Conservation (phyloP, 1,284 basidiomycete genomes). For the Apiotrichum domesticum region DNA sequence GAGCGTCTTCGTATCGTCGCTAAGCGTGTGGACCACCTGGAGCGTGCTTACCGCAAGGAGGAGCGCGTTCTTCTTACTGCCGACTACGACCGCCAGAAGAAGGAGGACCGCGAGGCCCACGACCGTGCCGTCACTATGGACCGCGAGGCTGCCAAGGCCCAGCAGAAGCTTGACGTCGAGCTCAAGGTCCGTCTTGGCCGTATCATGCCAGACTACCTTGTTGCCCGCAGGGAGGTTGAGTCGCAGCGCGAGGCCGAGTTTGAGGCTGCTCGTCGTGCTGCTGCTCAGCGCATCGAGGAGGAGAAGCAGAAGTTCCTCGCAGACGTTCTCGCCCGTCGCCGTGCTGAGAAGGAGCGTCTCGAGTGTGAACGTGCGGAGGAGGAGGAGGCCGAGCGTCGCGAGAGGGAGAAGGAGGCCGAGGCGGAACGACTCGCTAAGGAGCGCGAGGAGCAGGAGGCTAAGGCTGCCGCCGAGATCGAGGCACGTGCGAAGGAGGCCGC, state of each 20-base stretch:
- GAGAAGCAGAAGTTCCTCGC: slow-evolving; percentile 73
- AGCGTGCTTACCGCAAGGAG: slow-evolving; percentile 92
- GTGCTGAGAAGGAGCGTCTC: slow-evolving; percentile 57
- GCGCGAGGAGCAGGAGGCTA: slow-evolving; percentile 33
- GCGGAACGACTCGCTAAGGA: slow-evolving; percentile 25
- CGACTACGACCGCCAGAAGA: slow-evolving; percentile 85
- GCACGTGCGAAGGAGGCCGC: slow-evolving; percentile 51
- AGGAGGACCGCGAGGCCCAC: slow-evolving; percentile 65
- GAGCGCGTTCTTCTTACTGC: slow-evolving; percentile 78
- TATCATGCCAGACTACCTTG: slow-evolving; percentile 69
- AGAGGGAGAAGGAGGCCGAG: slow-evolving; percentile 52
- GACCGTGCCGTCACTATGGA: slow-evolving; percentile 60
- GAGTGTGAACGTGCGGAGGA: slow-evolving; percentile 51
- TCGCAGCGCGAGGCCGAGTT: slow-evolving; percentile 67
- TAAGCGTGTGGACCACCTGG: slow-evolving; percentile 91
- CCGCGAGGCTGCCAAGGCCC: slow-evolving; percentile 56
- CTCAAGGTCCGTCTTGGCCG: slow-evolving; percentile 71
- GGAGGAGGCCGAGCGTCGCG: slow-evolving; percentile 55
- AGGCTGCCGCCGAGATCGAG: slow-evolving; percentile 43
- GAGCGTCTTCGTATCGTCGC: slow-evolving; percentile 76
- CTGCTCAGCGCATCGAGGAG: slow-evolving; percentile 68
- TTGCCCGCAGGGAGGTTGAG: slow-evolving; percentile 58
- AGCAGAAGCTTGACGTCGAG: slow-evolving; percentile 65
- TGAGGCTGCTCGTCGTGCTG: slow-evolving; percentile 57
- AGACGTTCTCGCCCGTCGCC: slow-evolving; percentile 49